These are phyloP conservation scores for Volvox reticuliferus DNA, from an alignment of 139 green algal species.

Conservation along the genomic window DNA sequence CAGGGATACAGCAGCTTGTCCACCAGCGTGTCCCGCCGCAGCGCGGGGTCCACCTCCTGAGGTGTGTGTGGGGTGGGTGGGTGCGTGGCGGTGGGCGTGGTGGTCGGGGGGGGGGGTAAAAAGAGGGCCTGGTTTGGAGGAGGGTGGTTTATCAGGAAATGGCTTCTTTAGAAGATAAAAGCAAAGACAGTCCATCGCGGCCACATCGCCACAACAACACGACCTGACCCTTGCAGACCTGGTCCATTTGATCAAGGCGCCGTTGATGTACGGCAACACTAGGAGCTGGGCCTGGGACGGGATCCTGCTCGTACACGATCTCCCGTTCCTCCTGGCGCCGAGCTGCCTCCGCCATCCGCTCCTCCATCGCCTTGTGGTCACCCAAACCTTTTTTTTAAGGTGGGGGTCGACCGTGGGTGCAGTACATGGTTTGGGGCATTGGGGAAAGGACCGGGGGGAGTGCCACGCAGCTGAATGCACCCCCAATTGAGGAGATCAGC, in stretches of 20 bases:
- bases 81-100: no score
- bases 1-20: slow-evolving; percentile 58
- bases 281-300: neutral
- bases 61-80: no score
- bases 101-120: neutral
- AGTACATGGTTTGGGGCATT: neutral
- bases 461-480: no score
- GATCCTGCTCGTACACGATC: slow-evolving; percentile 17
- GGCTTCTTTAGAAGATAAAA: no score
- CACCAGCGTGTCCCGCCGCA: slow-evolving; percentile 45
- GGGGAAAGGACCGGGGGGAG: no score
- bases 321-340: slow-evolving; percentile 29
- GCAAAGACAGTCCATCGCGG: no score
- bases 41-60: slow-evolving; percentile 38
- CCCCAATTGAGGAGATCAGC: no score
- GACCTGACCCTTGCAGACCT: neutral
- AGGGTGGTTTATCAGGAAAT: no score
- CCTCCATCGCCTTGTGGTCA: neutral
- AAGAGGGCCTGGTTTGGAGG: no score
- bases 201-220: no score
- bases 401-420: neutral
- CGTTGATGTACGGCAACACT: neutral
- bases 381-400: slow-evolving; percentile 5
- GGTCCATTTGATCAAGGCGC: neutral
- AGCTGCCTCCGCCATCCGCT: slow-evolving; percentile 7